These are phyloP conservation scores for Phycomyces blakesleeanus DNA, from an alignment of 192 early-diverging fungal species.

Conservation along the genomic window DNA sequence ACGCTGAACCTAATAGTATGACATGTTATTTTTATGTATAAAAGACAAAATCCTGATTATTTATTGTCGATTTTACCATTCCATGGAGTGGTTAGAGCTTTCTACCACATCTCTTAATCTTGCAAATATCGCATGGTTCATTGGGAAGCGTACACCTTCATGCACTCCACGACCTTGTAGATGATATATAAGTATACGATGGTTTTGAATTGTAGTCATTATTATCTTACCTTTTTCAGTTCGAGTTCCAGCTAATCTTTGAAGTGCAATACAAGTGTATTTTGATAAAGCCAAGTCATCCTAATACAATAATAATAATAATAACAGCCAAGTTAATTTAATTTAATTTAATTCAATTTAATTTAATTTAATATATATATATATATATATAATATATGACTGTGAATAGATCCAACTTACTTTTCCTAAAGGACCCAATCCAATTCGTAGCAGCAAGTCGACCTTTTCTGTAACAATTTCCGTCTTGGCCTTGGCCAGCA, in stretches of 20 bases:
- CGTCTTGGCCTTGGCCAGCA: slow-evolving; percentile 85
- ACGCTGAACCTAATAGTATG: slow-evolving; percentile 86
- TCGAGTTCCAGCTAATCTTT: slow-evolving; percentile 64
- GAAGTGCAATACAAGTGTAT: slow-evolving; percentile 90
- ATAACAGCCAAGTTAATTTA: too few relatives aligned
- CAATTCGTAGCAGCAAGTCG: slow-evolving; percentile 78
- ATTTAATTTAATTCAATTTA: too few relatives aligned
- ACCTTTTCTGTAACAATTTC: slow-evolving; percentile 83
- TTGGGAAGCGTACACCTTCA: slow-evolving; percentile 46
- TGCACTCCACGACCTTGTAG: slow-evolving; percentile 23
- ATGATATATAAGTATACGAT: too few relatives aligned
- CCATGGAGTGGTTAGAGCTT: slow-evolving; percentile 38
- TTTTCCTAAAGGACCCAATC: slow-evolving; percentile 79
- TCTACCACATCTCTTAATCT: slow-evolving; percentile 47
- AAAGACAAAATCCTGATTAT: too few relatives aligned
- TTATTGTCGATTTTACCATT: slow-evolving; percentile 40
- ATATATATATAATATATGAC: slow-evolving; percentile 12
- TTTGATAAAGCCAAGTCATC: slow-evolving; percentile 80
- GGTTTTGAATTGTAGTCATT: too few relatives aligned
- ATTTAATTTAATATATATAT: too few relatives aligned
- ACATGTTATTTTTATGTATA: too few relatives aligned
- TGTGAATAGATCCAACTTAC: slow-evolving; percentile 25
- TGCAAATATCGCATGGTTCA: slow-evolving; percentile 55
- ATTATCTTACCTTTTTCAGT: slow-evolving; percentile 63
- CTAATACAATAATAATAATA: too few relatives aligned